Evolutionary conservation across 23 red algal genomes (phyloP), one percentile per base, ranked within the genome.

Genomic region (Gracilaria gracilis): DNA sequence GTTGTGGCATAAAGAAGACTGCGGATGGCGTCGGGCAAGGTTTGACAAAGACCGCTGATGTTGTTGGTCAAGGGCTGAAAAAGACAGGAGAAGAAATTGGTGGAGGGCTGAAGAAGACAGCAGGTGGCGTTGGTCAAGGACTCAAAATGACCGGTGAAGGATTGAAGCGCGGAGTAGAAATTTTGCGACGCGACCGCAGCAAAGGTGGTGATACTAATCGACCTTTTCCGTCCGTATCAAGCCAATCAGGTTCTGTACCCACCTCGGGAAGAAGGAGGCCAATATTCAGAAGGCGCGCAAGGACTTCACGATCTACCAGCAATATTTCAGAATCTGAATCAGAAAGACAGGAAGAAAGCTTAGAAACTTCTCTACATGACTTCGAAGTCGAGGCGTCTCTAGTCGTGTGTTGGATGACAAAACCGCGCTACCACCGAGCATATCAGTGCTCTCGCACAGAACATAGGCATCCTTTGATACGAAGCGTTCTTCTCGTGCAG

Each of bases 1-100:
- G 88, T 3, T 75, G 54, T 5, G 79, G 89, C 24, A 13, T 92
- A 28, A 83, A 84, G 37, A 83, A 84, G 37, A 83, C 79, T 37
- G 79, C 79, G 12, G 79, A 61, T 64, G 79, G 79, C 2, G 58
- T 82, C n/a, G 42, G 58, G 27, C 29, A 59, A 9, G 83, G 82
- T 51, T 47, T 85, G 47, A 85, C 69, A 51, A 85, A 85, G 62
- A 85, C 82, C 40, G 62, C 82, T 13, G 82, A 85, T 24, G 82
- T 33, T 1, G 36, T 85, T 67, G 82, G 82, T 54, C 57, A 71
- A 5, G 62, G 82, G 6, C 12, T 85, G 16, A 85, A 85, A 28
- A 69, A 47, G 57, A 85, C 82, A 46, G 82, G 59, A 21, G 82
- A 70, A 14, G 62, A 35, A 39, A 54, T 85, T 39, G 62, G 62